Conservation (phyloP, 345 rosid genomes). For the Arabis hirsuta region DNA sequence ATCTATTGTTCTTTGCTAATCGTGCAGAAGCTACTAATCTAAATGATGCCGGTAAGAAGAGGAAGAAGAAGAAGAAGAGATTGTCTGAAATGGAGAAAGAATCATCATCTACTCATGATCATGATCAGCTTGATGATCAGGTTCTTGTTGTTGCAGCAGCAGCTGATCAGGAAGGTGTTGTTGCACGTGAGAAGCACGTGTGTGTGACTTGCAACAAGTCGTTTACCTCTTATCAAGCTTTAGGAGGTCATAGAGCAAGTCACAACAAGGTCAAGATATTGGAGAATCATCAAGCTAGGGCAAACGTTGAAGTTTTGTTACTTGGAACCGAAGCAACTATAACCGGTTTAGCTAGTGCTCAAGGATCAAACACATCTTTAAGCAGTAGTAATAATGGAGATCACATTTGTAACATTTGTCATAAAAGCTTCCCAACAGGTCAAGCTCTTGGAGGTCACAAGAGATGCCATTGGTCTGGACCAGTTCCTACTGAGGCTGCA, state of each 20-base stretch:
- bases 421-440: conserved; percentile 48
- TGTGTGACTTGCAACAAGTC: conserved; percentile 54
- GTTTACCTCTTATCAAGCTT: conserved; percentile 55
- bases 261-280: conserved; percentile 49
- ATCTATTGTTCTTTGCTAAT: conserved; percentile 46
- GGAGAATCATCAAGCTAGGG: conserved; percentile 42
- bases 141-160: conserved; percentile 16
- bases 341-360: conserved; percentile 34
- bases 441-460: conserved; percentile 65
- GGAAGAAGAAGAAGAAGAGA: conserved; percentile 43
- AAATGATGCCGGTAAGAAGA: conserved; percentile 24
- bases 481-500: conserved; percentile 35
- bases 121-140: conserved; percentile 10
- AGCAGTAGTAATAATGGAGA: conserved; percentile 38
- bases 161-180: conserved; percentile 14
- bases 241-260: conserved; percentile 63
- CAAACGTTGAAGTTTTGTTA: conserved; percentile 34
- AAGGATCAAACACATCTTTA: conserved; percentile 35
- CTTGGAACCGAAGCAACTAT: conserved; percentile 38
- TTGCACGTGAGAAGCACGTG: conserved; percentile 30
- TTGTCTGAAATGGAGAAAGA: conserved; percentile 49
- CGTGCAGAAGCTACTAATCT: conserved; percentile 30
- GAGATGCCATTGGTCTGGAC: conserved; percentile 55
- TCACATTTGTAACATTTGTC: conserved; percentile 51
- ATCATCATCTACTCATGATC: conserved; percentile 21